phyloP scores from a whole-genome alignment of 768 basidiomycete species.

The Lactarius deliciosus region DNA sequence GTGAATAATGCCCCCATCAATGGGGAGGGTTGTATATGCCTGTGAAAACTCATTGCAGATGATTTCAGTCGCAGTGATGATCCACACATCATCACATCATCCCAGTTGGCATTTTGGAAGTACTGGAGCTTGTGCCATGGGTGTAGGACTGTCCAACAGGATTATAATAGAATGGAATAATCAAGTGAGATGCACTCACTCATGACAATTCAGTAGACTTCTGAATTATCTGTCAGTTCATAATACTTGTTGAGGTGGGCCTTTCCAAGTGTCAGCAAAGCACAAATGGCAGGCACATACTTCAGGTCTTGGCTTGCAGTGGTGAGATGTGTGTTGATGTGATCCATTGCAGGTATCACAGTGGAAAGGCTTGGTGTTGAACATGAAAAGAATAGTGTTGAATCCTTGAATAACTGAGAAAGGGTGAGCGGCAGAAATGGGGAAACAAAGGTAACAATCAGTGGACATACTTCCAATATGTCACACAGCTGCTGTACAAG shows the following conservation, averaged over 20 bases:
- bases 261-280: not conserved
- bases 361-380: constrained; percentile 34
- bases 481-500: not conserved
- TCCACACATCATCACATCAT: constrained; percentile 33
- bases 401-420: constrained; percentile 34
- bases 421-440: too few species aligned
- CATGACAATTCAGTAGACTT: constrained; percentile 11
- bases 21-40: not conserved
- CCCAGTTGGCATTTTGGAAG: constrained; percentile 36
- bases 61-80: constrained; percentile 32
- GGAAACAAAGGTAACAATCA: constrained; percentile 6
- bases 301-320: too few species aligned
- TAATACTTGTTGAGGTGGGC: constrained; percentile 4
- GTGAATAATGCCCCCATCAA: too few species aligned
- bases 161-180: too few species aligned
- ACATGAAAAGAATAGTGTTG: constrained; percentile 38
- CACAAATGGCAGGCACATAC: constrained; percentile 31
- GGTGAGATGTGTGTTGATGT: too few species aligned
- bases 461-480: not conserved
- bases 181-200: not conserved
- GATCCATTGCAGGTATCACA: constrained; percentile 35
- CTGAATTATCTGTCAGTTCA: not conserved
- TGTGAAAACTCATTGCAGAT: constrained; percentile 30
- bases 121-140: constrained; percentile 40
- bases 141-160: constrained; percentile 36